These are phyloP conservation scores for Globisporangium nunn DNA, from an alignment of 352 stramenopile genomes.

Conservation along the genomic window DNA sequence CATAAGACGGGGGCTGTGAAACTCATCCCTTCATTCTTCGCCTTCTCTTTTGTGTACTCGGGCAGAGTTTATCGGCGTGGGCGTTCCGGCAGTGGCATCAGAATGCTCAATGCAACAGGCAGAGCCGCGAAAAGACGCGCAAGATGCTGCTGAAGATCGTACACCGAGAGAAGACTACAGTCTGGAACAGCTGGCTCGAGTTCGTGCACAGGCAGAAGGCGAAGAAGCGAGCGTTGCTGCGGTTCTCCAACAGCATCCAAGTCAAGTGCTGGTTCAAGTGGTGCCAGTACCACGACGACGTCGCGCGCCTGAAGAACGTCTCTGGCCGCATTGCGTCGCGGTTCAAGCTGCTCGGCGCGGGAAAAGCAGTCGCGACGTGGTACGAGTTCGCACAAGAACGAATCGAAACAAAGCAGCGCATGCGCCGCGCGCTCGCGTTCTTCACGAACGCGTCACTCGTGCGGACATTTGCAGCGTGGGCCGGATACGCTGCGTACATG, in stretches of 20 bases:
- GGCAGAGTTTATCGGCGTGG: constrained; percentile 59
- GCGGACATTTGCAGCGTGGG: constrained; percentile 54
- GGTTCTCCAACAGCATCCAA: constrained; percentile 51
- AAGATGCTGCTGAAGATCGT: constrained; percentile 44
- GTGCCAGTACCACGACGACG: constrained; percentile 33
- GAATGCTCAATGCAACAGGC: constrained; percentile 23
- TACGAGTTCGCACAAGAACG: constrained; percentile 56
- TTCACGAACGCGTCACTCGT: constrained; percentile 55
- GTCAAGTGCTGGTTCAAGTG: constrained; percentile 65
- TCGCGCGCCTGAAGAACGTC: constrained; percentile 28
- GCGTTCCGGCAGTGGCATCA: constrained; percentile 62
- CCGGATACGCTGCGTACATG: constrained; percentile 25
- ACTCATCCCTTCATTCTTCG: no score
- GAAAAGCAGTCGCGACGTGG: constrained; percentile 54
- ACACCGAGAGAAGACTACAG: constrained; percentile 37
- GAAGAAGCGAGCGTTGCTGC: constrained; percentile 47
- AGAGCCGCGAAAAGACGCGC: constrained; percentile 40
- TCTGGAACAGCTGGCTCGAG: constrained; percentile 54
- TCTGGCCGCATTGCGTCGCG: constrained; percentile 35
- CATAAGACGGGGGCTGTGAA: not conserved
- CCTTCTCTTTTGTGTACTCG: not conserved
- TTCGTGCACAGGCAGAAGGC: constrained; percentile 47
- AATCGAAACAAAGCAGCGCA: constrained; percentile 29
- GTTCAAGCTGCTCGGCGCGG: constrained; percentile 30
- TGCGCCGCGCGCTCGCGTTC: constrained; percentile 51